Evolutionary conservation across 768 basidiomycete species (phyloP).

Genomic region (Holtermanniella nyarrowii): DNA sequence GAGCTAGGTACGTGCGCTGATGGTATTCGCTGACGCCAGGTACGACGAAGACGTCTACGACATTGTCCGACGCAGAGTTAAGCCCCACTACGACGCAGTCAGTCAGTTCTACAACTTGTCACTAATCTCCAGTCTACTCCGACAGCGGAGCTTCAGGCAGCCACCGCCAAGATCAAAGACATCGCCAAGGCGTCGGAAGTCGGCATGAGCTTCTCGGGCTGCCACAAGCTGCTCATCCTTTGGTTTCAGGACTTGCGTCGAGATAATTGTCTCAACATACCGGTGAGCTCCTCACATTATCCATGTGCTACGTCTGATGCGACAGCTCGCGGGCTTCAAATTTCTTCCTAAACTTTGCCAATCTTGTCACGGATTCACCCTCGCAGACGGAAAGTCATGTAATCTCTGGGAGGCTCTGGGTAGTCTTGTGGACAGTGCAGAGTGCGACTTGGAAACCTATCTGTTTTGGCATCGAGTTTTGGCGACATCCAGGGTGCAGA

Average conservation of each 20-base stretch:
- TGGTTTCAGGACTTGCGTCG: slow-evolving; percentile 34
- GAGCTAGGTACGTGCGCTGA: slow-evolving; percentile 44
- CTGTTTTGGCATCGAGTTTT: no score
- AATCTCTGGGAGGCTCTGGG: no score
- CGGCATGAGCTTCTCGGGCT: slow-evolving; percentile 12
- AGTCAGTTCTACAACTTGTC: slow-evolving; percentile 1
- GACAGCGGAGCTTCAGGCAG: slow-evolving; percentile 5
- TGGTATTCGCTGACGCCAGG: background rate
- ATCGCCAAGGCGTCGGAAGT: no score
- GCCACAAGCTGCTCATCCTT: slow-evolving; percentile 16
- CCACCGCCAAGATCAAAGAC: slow-evolving; percentile 16
- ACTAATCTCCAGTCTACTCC: background rate
- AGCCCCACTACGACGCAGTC: slow-evolving; percentile 5
- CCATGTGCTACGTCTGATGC: no score
- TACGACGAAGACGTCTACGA: slow-evolving; percentile 28
- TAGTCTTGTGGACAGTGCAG: no score
- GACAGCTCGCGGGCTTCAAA: slow-evolving; percentile 16
- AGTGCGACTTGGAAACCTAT: no score
- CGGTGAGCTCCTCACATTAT: no score
- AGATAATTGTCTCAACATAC: no score
- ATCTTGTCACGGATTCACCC: no score
- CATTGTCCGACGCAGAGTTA: slow-evolving; percentile 16
- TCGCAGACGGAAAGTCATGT: no score
- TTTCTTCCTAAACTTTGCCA: slow-evolving; percentile 25
- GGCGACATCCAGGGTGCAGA: no score